Percentiles rank a stretch among this genome's conserved stretches.
Conservation (phyloP, 2,329 filamentous ascomycete genomes). For the Pseudocercospora fuligena region DNA sequence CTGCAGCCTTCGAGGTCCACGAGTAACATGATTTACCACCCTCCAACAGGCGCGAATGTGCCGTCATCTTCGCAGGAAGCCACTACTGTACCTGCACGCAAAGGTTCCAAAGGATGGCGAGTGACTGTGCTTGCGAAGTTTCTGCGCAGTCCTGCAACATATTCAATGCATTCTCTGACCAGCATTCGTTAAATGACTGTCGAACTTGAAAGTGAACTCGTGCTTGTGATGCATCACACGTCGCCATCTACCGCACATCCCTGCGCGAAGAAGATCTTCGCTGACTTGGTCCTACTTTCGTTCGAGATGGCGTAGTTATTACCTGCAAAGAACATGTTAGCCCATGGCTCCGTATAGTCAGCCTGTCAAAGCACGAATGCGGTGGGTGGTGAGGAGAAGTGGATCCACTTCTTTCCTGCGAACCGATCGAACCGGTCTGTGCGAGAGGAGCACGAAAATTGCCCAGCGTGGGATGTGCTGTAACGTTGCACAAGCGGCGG, state of each 20-base stretch:
- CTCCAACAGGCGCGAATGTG: too few relatives aligned
- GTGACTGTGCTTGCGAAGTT: neutral
- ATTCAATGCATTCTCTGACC: neutral
- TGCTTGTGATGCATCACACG: slow-evolving; percentile 17
- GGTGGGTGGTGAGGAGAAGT: neutral
- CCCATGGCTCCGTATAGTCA: neutral
- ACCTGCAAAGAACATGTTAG: slow-evolving; percentile 58
- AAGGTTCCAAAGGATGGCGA: neutral
- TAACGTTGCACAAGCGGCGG: slow-evolving; percentile 28
- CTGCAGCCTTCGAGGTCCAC: neutral
- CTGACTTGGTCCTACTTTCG: slow-evolving; percentile 67
- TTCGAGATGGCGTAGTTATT: slow-evolving; percentile 94
- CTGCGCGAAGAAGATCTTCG: slow-evolving; percentile 90
- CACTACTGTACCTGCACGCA: neutral
- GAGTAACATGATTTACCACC: too few relatives aligned
- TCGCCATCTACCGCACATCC: slow-evolving; percentile 64
- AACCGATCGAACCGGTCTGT: slow-evolving; percentile 20
- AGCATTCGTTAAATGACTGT: neutral
- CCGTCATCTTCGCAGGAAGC: neutral
- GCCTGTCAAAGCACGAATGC: neutral
- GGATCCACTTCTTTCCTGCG: slow-evolving; percentile 16
- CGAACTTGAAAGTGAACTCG: neutral
- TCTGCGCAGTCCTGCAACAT: neutral
- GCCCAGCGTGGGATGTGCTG: slow-evolving; percentile 25
- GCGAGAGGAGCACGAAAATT: slow-evolving; percentile 16